phyloP scores from a whole-genome alignment of 23 red algal species.

The Gracilaria gracilis region DNA sequence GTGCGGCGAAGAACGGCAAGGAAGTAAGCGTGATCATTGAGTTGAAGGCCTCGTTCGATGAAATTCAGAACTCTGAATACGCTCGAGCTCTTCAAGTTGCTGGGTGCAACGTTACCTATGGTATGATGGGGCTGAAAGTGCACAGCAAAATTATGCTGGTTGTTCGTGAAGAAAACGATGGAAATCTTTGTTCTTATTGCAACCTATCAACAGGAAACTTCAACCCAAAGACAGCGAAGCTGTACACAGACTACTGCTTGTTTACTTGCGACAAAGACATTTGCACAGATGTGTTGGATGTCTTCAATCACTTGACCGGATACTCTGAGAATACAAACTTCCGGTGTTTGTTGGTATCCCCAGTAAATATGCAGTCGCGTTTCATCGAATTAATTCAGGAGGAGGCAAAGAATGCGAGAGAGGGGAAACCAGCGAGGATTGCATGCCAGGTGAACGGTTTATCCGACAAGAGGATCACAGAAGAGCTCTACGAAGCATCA shows the following conservation, averaged over 20 bases:
- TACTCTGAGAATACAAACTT: constrained; percentile 79
- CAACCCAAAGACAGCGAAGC: constrained; percentile 91
- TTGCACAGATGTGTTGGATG: constrained; percentile 89
- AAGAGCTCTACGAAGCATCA: constrained; percentile 88
- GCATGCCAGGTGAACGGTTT: constrained; percentile 93
- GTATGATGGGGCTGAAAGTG: constrained; percentile 91
- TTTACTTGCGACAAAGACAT: constrained; percentile 89
- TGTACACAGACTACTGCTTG: constrained; percentile 91
- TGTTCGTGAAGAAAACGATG: constrained; percentile 84
- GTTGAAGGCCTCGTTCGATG: constrained; percentile 95
- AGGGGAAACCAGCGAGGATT: constrained; percentile 82
- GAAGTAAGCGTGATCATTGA: constrained; percentile 98
- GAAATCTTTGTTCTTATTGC: constrained; percentile 76
- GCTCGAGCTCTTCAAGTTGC: constrained; percentile 82
- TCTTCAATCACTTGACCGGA: constrained; percentile 93
- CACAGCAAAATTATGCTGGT: constrained; percentile 95
- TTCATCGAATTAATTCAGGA: constrained; percentile 82
- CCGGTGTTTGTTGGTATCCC: constrained; percentile 82
- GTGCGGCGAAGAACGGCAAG: constrained; percentile 92
- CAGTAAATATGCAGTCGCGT: constrained; percentile 88
- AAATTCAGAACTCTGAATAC: constrained; percentile 94
- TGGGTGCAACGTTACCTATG: constrained; percentile 96
- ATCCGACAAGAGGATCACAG: constrained; percentile 79
- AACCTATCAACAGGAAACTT: constrained; percentile 96
- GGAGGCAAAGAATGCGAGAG: constrained; percentile 85